These are phyloP conservation scores for Ascochyta fabae DNA, from an alignment of 2,329 filamentous ascomycete species.

Conservation along the genomic window DNA sequence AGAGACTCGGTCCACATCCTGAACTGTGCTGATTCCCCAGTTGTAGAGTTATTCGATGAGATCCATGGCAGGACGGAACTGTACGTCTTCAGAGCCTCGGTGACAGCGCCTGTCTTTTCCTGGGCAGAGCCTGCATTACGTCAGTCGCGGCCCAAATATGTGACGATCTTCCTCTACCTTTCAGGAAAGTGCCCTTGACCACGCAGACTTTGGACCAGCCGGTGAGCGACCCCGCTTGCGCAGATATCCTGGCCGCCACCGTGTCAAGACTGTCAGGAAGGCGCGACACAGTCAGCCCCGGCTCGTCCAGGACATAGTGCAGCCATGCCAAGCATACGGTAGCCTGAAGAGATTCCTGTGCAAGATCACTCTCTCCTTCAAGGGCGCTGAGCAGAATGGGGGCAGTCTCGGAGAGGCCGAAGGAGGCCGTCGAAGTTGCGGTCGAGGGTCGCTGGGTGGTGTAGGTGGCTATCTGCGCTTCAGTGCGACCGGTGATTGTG, in stretches of 20 bases:
- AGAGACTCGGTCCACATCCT: slow-evolving; percentile 80
- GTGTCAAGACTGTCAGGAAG: slow-evolving; percentile 67
- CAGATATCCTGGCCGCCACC: slow-evolving; percentile 30
- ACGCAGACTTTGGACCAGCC: slow-evolving; percentile 85
- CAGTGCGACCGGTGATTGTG: slow-evolving; percentile 55
- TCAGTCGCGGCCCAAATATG: slow-evolving; percentile 13
- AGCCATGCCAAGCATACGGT: slow-evolving; percentile 85
- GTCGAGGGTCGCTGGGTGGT: slow-evolving; percentile 51
- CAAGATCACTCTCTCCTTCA: slow-evolving; percentile 49
- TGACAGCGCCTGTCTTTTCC: slow-evolving; percentile 48
- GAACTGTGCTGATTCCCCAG: slow-evolving; percentile 61
- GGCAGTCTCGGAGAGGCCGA: slow-evolving; percentile 45
- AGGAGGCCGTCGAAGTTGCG: slow-evolving; percentile 47
- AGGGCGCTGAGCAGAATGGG: slow-evolving; percentile 50
- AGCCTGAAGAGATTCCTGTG: slow-evolving; percentile 74
- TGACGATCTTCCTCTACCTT: slow-evolving; percentile 61
- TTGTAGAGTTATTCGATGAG: slow-evolving; percentile 60
- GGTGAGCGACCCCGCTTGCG: slow-evolving; percentile 54
- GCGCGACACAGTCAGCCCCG: slow-evolving; percentile 63
- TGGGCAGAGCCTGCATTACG: slow-evolving; percentile 52
- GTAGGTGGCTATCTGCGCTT: slow-evolving; percentile 55
- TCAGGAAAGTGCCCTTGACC: slow-evolving; percentile 79
- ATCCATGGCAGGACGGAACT: slow-evolving; percentile 70
- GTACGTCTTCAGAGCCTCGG: slow-evolving; percentile 72
- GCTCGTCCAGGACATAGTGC: slow-evolving; percentile 78